Evolutionary conservation across 768 basidiomycete genomes (phyloP).

Genomic region (Amanita muscaria): DNA sequence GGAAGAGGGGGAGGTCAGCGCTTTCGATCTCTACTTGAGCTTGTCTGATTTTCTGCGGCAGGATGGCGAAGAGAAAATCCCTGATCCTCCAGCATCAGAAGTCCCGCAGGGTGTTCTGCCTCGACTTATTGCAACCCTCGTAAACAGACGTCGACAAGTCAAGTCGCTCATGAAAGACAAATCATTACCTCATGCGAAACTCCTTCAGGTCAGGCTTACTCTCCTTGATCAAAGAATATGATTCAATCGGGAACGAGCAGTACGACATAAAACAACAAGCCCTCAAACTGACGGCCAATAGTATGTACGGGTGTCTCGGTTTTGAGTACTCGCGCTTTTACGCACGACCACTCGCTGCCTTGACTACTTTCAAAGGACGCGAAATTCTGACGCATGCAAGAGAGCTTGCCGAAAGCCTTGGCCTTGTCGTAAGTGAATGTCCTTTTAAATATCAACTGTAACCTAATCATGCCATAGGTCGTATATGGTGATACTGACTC

Average conservation of each 20-base stretch:
- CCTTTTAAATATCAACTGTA: background rate
- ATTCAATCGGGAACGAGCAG: slow-evolving; percentile 28
- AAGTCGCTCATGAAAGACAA: slow-evolving; percentile 94
- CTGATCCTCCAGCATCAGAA: slow-evolving; percentile 72
- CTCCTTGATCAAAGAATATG: background rate
- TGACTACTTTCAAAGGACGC: slow-evolving; percentile 96
- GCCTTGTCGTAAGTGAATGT: slow-evolving; percentile 66
- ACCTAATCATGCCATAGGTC: slow-evolving; percentile 47
- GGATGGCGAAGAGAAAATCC: slow-evolving; percentile 74
- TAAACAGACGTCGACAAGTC: slow-evolving; percentile 81
- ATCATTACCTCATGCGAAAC: slow-evolving; percentile 57
- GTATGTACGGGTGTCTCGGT: slow-evolving; percentile 99
- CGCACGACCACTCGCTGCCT: slow-evolving; percentile 90
- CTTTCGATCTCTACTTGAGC: background rate
- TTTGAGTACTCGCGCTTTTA: slow-evolving; percentile 97
- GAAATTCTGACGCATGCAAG: slow-evolving; percentile 92
- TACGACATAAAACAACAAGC: slow-evolving; percentile 98
- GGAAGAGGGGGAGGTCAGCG: slow-evolving; percentile 47
- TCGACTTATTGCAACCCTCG: slow-evolving; percentile 93
- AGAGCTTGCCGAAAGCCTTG: slow-evolving; percentile 84
- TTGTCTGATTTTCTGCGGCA: slow-evolving; percentile 11
- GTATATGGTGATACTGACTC: slow-evolving; percentile 99
- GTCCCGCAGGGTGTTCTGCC: slow-evolving; percentile 86
- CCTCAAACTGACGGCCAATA: slow-evolving; percentile 95
- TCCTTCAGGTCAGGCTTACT: slow-evolving; percentile 61